phyloP scores from a whole-genome alignment of 805 yeast species.

The Ogataea parapolymorpha region DNA sequence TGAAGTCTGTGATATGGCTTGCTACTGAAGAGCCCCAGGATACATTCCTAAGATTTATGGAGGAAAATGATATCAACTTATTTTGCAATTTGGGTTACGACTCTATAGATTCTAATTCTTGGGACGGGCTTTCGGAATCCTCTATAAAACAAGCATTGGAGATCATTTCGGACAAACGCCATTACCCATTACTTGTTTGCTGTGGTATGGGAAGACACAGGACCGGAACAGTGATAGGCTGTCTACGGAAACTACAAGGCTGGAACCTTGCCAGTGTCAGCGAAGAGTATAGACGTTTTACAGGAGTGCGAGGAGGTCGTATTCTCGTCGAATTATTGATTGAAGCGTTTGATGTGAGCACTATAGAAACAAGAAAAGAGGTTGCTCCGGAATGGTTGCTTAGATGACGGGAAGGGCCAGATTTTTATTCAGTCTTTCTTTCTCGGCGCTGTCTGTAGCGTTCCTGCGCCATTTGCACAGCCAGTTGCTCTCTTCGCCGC shows the following conservation, averaged over 20 bases:
- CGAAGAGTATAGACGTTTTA: constrained; percentile 91
- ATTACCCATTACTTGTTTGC: constrained; percentile 85
- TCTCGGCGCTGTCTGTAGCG: constrained; percentile 33
- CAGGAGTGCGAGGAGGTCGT: constrained; percentile 91
- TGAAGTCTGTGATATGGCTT: constrained; percentile 86
- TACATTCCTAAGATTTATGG: constrained; percentile 77
- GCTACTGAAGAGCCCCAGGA: constrained; percentile 96
- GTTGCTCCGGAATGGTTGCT: constrained; percentile 48
- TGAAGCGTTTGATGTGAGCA: constrained; percentile 59
- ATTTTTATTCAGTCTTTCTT: constrained; percentile 24
- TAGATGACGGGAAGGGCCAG: constrained; percentile 14
- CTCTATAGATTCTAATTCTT: constrained; percentile 59
- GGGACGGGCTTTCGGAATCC: constrained; percentile 91
- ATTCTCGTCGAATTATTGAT: constrained; percentile 87
- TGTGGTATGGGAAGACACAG: constrained; percentile 99
- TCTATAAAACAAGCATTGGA: constrained; percentile 78
- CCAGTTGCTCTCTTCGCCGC: constrained; percentile 61
- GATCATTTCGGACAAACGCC: constrained; percentile 65
- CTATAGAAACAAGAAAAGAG: constrained; percentile 40
- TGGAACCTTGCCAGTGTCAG: constrained; percentile 94
- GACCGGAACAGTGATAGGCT: constrained; percentile 95
- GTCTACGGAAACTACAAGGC: constrained; percentile 88
- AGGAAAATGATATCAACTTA: constrained; percentile 63
- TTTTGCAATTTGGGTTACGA: constrained; percentile 77
- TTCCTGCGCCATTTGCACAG: constrained; percentile 67